Percentiles rank a stretch among this genome's conserved stretches.
phyloP scores from a whole-genome alignment of 2,329 filamentous ascomycete genomes.

The Drechslera avenae region DNA sequence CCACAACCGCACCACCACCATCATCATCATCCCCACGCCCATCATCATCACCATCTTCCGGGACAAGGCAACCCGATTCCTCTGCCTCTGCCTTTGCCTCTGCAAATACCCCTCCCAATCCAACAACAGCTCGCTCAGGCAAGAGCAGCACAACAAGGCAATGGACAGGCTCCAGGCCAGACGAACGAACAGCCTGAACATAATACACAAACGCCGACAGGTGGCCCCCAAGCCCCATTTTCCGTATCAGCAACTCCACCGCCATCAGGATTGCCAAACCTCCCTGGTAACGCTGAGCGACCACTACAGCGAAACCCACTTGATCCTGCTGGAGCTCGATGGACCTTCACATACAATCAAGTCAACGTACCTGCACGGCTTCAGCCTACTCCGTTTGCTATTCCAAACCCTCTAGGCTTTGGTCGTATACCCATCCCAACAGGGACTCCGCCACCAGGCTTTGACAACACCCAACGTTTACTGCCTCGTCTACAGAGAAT shows the following conservation, averaged over 20 bases:
- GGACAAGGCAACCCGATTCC: constrained; percentile 18
- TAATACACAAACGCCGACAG: constrained; percentile 13
- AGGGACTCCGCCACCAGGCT: constrained; percentile 13
- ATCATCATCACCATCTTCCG: constrained; percentile 21
- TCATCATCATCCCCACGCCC: constrained; percentile 17
- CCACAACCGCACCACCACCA: constrained; percentile 18
- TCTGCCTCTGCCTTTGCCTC: too few species aligned
- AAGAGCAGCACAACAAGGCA: constrained; percentile 19
- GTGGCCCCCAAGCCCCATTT: constrained; percentile 11
- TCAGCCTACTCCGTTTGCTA: constrained; percentile 27
- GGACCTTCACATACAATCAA: constrained; percentile 60
- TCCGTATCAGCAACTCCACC: constrained; percentile 1
- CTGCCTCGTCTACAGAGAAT: constrained; percentile 29
- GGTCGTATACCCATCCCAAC: constrained; percentile 23
- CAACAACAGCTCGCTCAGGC: constrained; percentile 34
- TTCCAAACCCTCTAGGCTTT: constrained; percentile 30
- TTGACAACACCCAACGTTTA: constrained; percentile 22
- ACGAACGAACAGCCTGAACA: constrained; percentile 7
- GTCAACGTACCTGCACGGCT: constrained; percentile 31
- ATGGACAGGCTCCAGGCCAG: constrained; percentile 6
- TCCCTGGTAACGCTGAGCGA: constrained; percentile 41
- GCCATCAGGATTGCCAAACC: constrained; percentile 5
- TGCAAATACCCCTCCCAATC: constrained; percentile 30
- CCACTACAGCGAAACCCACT: constrained; percentile 57
- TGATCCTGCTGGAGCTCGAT: constrained; percentile 59